These are phyloP conservation scores for Cyphellophora attinorum DNA, from an alignment of 2,329 filamentous ascomycete species.

Conservation along the genomic window DNA sequence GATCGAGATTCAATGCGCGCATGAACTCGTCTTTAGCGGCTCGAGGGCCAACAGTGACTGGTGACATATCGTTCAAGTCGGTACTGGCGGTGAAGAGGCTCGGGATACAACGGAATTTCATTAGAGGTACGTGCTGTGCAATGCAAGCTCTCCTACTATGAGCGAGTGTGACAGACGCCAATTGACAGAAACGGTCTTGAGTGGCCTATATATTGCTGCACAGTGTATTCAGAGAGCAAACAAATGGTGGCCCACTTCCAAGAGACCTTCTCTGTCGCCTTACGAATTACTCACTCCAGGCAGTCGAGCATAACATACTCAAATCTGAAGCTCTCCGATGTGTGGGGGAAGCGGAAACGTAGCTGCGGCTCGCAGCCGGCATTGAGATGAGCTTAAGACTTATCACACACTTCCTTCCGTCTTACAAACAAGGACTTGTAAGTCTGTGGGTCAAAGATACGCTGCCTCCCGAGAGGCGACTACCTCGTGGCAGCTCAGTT, in stretches of 20 bases:
- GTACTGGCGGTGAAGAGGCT: constrained; percentile 10
- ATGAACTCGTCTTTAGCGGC: constrained; percentile 38
- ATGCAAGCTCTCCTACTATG: constrained; percentile 12
- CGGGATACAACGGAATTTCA: constrained; percentile 11
- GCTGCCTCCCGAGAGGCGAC: not conserved
- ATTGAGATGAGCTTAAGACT: not conserved
- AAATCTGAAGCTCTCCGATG: not conserved
- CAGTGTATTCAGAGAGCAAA: constrained; percentile 3
- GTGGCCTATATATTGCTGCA: constrained; percentile 12
- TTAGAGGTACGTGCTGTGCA: constrained; percentile 16
- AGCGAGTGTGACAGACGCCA: constrained; percentile 16
- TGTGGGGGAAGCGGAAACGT: not conserved
- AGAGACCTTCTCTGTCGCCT: no score
- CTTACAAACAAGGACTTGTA: not conserved
- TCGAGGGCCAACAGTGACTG: constrained; percentile 29
- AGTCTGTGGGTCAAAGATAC: not conserved
- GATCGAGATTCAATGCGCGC: constrained; percentile 30
- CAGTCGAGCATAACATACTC: not conserved
- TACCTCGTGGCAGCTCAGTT: no score
- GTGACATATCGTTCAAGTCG: constrained; percentile 12
- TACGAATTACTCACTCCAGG: constrained; percentile 1
- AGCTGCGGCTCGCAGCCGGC: not conserved
- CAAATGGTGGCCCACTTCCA: not conserved
- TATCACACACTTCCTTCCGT: not conserved
- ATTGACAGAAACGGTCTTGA: constrained; percentile 8